A percentile compares a stretch with the other conserved stretches of the same genome.
Evolutionary conservation across 164 flowering plant genomes (phyloP).

Genomic region (Sedum album): DNA sequence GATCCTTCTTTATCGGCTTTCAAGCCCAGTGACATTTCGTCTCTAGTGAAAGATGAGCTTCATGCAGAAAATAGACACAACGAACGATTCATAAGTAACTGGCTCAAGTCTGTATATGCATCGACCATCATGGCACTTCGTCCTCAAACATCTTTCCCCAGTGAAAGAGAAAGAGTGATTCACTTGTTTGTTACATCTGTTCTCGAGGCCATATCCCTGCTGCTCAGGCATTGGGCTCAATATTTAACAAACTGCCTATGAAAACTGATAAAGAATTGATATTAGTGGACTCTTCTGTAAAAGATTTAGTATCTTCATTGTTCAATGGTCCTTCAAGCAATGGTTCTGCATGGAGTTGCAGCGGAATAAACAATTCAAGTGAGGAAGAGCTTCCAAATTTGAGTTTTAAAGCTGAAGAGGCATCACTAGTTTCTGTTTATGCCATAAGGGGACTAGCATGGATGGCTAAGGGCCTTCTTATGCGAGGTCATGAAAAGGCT

Average conservation of each 20-base stretch:
- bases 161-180: conserved; percentile 36
- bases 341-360: conserved; percentile 10
- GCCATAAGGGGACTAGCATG: conserved; percentile 74
- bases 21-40: conserved; percentile 9
- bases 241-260: conserved; percentile 59
- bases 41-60: conserved; percentile 17
- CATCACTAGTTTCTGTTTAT: conserved; percentile 26
- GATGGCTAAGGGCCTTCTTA: conserved; percentile 88
- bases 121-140: conserved; percentile 63
- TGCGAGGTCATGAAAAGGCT: conserved; percentile 84
- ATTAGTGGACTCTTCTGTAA: conserved; percentile 34
- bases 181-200: conserved; percentile 31
- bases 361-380: conserved; percentile 13
- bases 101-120: conserved; percentile 63
- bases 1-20: conserved; percentile 21
- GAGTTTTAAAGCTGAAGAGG: conserved; percentile 12
- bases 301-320: conserved; percentile 55
- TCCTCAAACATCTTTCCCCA: conserved; percentile 51
- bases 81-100: conserved; percentile 43
- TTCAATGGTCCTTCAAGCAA: conserved; percentile 19
- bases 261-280: conserved; percentile 18
- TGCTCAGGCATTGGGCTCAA: conserved; percentile 92
- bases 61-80: conserved; percentile 14
- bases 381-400: conserved; percentile 18
- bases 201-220: conserved; percentile 55